Evolutionary conservation across 352 stramenopile genomes (phyloP), one percentile per base, ranked within the genome.

Genomic region (Globisporangium yorkense): DNA sequence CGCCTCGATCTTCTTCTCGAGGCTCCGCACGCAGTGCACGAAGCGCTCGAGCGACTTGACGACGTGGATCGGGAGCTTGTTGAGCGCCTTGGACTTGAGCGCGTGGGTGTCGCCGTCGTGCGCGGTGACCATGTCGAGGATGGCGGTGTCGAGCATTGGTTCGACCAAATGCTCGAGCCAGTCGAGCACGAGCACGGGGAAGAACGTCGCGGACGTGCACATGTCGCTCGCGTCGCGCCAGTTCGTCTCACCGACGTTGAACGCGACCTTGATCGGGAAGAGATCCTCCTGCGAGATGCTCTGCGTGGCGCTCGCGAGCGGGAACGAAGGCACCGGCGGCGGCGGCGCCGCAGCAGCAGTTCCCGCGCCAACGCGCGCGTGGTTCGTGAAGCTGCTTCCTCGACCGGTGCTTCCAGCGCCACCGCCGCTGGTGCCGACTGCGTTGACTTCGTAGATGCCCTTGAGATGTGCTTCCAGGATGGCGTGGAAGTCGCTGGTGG

Each of bases 131-230:
- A 62, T 62, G 2, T 80, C 71, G 24, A 76, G 47, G 3, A 84
- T 37, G 8, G 74, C 64, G 7, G 47, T 57, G 8, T 59, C 64
- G 29, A 94, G 50, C 13, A 94, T 47, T 1, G 80, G 80, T 20
- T 86, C 76, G 2, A 61, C 57, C 31, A 94, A 70, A 47, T 94
- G 80, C 49, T 94, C 84, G 6, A 94, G 68, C 84, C 84, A 94
- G 46, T 91, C 82, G 4, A 94, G 67, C 29, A 94, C 58, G 21
- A 94, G 66, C n/a, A 76, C 68, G 6, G 73, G 62, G 37, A 72
- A 63, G 51, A 70, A 68, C 0, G 58, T 54, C 6, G 47, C 59
- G 20, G 20, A 46, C 3, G 52, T 18, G 48, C 75, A 79, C 41
- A 71, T 29, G 2, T 58, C 59, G 15, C 68, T 60, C 3, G 72